These are phyloP conservation scores for Prunus dulcis DNA, from an alignment of 306 rosid genomes.

Conservation along the genomic window DNA sequence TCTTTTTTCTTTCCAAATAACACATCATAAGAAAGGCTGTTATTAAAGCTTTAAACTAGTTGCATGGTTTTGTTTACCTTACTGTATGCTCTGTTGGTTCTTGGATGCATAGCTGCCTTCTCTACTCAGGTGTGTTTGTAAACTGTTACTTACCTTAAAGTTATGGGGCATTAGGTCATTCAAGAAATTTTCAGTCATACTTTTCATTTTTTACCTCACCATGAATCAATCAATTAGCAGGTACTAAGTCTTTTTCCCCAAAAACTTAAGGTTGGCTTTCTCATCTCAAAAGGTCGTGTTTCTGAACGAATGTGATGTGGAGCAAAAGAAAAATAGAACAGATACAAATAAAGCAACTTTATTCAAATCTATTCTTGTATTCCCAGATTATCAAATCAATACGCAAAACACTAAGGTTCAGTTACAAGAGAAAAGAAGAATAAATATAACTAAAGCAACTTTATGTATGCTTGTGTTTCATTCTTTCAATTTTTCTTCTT, in stretches of 20 bases:
- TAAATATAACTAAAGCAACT: background rate
- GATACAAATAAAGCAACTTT: background rate
- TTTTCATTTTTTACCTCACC: background rate
- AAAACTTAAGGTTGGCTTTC: background rate
- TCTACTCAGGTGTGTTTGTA: background rate
- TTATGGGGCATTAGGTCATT: background rate
- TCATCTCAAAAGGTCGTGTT: background rate
- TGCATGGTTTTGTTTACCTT: background rate
- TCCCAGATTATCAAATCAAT: background rate
- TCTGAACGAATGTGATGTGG: background rate
- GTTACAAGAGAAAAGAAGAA: background rate
- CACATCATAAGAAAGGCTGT: background rate
- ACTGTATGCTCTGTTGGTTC: background rate
- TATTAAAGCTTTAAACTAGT: background rate
- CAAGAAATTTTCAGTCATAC: background rate
- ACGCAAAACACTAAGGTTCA: background rate
- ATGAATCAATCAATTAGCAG: background rate
- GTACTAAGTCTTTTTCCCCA: background rate
- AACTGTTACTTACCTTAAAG: background rate
- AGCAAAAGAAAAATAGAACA: background rate
- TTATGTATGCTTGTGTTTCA: background rate
- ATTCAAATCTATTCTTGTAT: background rate
- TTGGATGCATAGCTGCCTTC: background rate
- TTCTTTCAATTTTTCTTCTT: background rate
- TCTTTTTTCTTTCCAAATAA: background rate